Conservation (phyloP, 148 eudicot species). For the Drosera capensis region DNA sequence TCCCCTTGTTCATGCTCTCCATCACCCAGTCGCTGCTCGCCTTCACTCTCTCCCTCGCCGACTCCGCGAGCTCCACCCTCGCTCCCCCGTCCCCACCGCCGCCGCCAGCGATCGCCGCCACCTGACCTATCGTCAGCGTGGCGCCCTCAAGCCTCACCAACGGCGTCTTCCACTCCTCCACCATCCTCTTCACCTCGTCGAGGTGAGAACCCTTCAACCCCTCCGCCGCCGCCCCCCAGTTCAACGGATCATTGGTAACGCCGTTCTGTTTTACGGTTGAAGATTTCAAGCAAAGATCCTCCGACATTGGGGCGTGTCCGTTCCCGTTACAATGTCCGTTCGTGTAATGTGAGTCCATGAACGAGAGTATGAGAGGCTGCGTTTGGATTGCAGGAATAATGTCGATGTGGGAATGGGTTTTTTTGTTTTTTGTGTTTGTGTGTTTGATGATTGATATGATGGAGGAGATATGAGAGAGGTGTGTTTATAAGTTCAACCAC, state of each 20-base stretch:
- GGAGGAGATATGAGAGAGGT: no score
- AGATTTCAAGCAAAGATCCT: no score
- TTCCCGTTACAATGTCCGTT: no score
- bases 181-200: slow-evolving; percentile 69
- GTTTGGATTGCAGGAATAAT: no score
- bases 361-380: no score
- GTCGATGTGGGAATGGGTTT: no score
- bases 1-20: slow-evolving; percentile 78
- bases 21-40: slow-evolving; percentile 92
- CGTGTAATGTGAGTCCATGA: no score
- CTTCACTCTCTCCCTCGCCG: slow-evolving; percentile 47
- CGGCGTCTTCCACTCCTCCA: slow-evolving; percentile 48
- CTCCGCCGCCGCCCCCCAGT: slow-evolving; percentile 64
- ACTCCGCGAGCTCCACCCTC: slow-evolving; percentile 47
- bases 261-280: background rate
- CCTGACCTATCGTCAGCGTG: slow-evolving; percentile 49
- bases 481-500: no score
- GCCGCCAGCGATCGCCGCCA: slow-evolving; percentile 51
- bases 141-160: slow-evolving; percentile 44
- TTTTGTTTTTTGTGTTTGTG: no score
- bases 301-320: no score
- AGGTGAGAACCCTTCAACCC: slow-evolving; percentile 50
- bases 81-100: slow-evolving; percentile 11
- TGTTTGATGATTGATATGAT: no score
- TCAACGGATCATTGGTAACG: slow-evolving; percentile 34